Evolutionary conservation across 23 red algal genomes (phyloP).

Genomic region (Agarophyton chilense): DNA sequence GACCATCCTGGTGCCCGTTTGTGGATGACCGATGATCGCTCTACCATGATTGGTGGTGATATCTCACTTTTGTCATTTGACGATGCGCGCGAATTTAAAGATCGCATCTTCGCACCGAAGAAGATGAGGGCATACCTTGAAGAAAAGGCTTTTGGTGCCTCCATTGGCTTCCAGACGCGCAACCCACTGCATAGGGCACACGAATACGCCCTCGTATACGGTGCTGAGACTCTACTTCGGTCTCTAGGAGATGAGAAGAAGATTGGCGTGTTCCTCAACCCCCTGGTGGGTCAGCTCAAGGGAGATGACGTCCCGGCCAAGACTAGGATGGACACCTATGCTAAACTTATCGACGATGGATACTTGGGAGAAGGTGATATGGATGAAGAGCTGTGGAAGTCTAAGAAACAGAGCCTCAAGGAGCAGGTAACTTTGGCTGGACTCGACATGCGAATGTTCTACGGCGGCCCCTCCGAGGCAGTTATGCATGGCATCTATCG

Average conservation of each 20-base stretch:
- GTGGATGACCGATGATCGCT: conserved; percentile 82
- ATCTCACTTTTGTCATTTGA: conserved; percentile 66
- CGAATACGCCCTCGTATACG: conserved; percentile 97
- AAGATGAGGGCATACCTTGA: conserved; percentile 79
- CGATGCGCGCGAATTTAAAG: conserved; percentile 84
- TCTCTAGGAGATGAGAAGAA: conserved; percentile 68
- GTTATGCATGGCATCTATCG: conserved; percentile 98
- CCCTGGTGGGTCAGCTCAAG: conserved; percentile 95
- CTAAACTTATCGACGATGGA: conserved; percentile 72
- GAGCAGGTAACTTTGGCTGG: conserved; percentile 88
- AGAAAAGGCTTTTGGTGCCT: conserved; percentile 62
- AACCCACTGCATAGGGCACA: conserved; percentile 98
- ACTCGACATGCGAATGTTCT: conserved; percentile 98
- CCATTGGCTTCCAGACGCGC: conserved; percentile 95
- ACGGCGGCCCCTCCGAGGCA: conserved; percentile 92
- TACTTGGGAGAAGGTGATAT: conserved; percentile 90
- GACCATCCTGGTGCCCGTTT: conserved; percentile 95
- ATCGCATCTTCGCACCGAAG: conserved; percentile 68
- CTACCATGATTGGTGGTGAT: conserved; percentile 66
- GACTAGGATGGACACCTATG: conserved; percentile 89
- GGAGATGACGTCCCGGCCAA: conserved; percentile 92
- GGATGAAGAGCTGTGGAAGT: conserved; percentile 90
- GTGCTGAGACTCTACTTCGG: conserved; percentile 78
- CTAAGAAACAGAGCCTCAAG: conserved; percentile 72
- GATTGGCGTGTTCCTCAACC: conserved; percentile 93